Base-by-base conservation (phyloP, 495 filamentous ascomycete genomes). In the Talaromyces ruber region DNA sequence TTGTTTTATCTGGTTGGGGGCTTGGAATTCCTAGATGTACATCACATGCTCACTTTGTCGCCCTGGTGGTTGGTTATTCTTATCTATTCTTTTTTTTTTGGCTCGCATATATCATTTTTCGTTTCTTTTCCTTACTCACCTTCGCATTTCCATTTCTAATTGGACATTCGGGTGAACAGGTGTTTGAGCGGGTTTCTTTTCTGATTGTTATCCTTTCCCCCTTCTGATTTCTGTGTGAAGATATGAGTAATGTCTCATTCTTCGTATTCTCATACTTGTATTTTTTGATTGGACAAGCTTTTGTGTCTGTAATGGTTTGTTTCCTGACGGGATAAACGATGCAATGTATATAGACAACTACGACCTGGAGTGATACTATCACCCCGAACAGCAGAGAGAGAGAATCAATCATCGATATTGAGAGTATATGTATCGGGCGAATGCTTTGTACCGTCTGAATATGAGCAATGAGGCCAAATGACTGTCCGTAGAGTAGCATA, bases 21-120 rank as follows among this genome's bases (percentile, higher is more conserved):
- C 12, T 34, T 57, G 34, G 26, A 57, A 57, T 57, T 25, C 9
- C 21, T 57, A 34, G 28, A 30, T 57, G 54, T 57, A 57, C 54
- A 57, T 57, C 54, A 57, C 22, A 32, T 57, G 29, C 51, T 22
- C 51, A 54, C 26, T 14, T 52, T 28, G 5, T 57, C 54, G 22
- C 54, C 54, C 54, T 57, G 54, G 54, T 6, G 54, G 54, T 57
- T 34, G 26, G 29, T 57, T 24, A 32, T 57, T 28, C 24, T 57
- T 57, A 34, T 30, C 6, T 57, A 18, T 34, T 53, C n/a, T n/a
- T n/a, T 6, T 28, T 53, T 6, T 30, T 34, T 30, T 57, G 29
- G 9, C 21, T 26, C 12, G 51, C 51, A 54, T 28, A 57, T 57
- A 57, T 34, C 12, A 57, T 34, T 57, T n/a, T 34, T 57, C 22